Conservation (phyloP, 106 monocot species). For the Allium cepa region DNA sequence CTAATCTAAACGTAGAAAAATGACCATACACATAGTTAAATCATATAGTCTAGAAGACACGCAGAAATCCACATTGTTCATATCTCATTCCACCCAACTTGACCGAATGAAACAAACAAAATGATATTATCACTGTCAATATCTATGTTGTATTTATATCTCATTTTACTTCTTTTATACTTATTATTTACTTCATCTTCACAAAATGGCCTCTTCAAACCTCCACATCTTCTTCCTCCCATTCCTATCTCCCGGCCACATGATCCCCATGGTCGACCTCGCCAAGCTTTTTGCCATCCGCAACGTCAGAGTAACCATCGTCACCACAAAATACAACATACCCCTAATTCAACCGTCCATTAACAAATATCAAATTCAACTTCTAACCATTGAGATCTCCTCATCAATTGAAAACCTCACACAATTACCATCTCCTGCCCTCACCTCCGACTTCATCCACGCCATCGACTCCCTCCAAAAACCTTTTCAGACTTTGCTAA, state of each 20-base stretch:
- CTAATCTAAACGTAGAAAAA: too few relatives aligned
- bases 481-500: conserved; percentile 7
- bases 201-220: neutral
- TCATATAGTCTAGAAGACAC: too few relatives aligned
- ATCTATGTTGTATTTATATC: too few relatives aligned
- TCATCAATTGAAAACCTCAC: conserved; percentile 7
- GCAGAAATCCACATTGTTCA: too few relatives aligned
- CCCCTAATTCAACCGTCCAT: neutral
- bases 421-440: neutral
- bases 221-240: conserved; percentile 52
- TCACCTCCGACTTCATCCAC: conserved; percentile 9
- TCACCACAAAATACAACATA: conserved; percentile 11
- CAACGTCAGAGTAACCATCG: conserved; percentile 19
- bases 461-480: neutral
- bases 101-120: too few relatives aligned
- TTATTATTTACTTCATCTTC: neutral
- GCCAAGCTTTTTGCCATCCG: conserved; percentile 26
- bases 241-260: conserved; percentile 33
- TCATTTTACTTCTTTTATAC: too few relatives aligned
- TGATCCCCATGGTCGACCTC: conserved; percentile 37
- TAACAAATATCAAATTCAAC: neutral
- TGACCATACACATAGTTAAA: too few relatives aligned
- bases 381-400: neutral
- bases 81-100: too few relatives aligned
- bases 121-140: too few relatives aligned